Evolutionary conservation across 768 basidiomycete species (phyloP).

Genomic region (Suillus decipiens): DNA sequence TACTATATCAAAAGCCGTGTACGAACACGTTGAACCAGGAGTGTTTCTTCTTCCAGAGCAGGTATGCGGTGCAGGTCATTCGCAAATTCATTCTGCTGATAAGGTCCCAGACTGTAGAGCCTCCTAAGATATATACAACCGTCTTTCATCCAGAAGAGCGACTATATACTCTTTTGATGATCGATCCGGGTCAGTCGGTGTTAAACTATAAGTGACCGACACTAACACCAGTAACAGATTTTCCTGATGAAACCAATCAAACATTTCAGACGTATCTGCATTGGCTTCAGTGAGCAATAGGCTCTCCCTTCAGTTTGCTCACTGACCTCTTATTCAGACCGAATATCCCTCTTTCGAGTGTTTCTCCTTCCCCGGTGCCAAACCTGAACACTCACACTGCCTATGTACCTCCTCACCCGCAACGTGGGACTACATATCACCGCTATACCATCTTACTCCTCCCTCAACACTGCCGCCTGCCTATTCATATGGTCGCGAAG

Average conservation of each 20-base stretch:
- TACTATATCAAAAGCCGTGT: constrained; percentile 25
- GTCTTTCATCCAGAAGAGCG: constrained; percentile 81
- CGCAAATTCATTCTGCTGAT: constrained; percentile 9
- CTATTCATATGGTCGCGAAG: constrained; percentile 49
- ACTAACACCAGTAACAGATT: constrained; percentile 48
- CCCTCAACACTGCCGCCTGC: constrained; percentile 55
- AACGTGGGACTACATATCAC: constrained; percentile 86
- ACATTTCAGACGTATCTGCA: constrained; percentile 77
- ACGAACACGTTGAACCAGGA: constrained; percentile 66
- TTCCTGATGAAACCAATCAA: constrained; percentile 69
- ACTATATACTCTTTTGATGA: constrained; percentile 84
- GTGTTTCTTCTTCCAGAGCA: constrained; percentile 65
- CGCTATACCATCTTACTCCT: constrained; percentile 82
- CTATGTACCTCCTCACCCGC: constrained; percentile 92
- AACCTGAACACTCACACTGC: constrained; percentile 58
- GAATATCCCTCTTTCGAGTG: constrained; percentile 76
- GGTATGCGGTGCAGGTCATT: constrained; percentile 40
- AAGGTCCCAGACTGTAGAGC: constrained; percentile 54
- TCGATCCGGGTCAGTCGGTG: constrained; percentile 74
- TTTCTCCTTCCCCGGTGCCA: constrained; percentile 41
- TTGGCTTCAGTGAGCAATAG: constrained; percentile 72
- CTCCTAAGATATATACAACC: constrained; percentile 68
- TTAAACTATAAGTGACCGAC: constrained; percentile 6
- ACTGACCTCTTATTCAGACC: constrained; percentile 48
- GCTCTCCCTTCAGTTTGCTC: constrained; percentile 14